Conservation (phyloP, 495 filamentous ascomycete species). For the Penicillium robsamsonii region DNA sequence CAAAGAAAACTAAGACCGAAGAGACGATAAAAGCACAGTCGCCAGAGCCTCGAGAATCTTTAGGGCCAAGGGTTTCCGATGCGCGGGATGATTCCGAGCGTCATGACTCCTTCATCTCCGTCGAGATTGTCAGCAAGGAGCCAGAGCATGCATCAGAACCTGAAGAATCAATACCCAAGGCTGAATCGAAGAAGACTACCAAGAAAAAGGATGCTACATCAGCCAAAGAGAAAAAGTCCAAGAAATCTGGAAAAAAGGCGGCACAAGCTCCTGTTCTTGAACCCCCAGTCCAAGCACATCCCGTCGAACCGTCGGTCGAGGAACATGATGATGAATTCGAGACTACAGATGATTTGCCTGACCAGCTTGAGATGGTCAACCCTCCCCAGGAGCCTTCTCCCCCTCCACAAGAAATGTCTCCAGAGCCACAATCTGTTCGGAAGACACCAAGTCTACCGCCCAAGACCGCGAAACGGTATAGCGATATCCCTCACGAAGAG, state of each 20-base stretch:
- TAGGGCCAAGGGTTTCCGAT: slow-evolving; percentile 13
- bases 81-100: slow-evolving; percentile 39
- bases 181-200: slow-evolving; percentile 27
- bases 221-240: slow-evolving; percentile 42
- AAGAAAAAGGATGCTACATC: slow-evolving; percentile 45
- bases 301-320: not conserved
- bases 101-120: slow-evolving; percentile 40
- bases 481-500: slow-evolving; percentile 44
- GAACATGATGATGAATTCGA: slow-evolving; percentile 23
- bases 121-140: slow-evolving; percentile 35
- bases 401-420: slow-evolving; percentile 8
- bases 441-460: slow-evolving; percentile 37
- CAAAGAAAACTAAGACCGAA: slow-evolving; percentile 27
- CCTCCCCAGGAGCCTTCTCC: slow-evolving; percentile 21
- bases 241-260: slow-evolving; percentile 43
- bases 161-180: slow-evolving; percentile 32
- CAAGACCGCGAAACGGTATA: slow-evolving; percentile 45
- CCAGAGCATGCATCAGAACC: slow-evolving; percentile 21
- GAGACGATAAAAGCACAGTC: slow-evolving; percentile 28
- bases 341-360: slow-evolving; percentile 24
- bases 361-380: slow-evolving; percentile 28
- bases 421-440: slow-evolving; percentile 18
- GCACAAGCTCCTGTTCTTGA: slow-evolving; percentile 12
- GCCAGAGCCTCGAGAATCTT: slow-evolving; percentile 24
- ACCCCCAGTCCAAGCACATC: slow-evolving; percentile 11